Base-by-base conservation (phyloP, 371 early-diverging fungal species). In the Circinella minor region DNA sequence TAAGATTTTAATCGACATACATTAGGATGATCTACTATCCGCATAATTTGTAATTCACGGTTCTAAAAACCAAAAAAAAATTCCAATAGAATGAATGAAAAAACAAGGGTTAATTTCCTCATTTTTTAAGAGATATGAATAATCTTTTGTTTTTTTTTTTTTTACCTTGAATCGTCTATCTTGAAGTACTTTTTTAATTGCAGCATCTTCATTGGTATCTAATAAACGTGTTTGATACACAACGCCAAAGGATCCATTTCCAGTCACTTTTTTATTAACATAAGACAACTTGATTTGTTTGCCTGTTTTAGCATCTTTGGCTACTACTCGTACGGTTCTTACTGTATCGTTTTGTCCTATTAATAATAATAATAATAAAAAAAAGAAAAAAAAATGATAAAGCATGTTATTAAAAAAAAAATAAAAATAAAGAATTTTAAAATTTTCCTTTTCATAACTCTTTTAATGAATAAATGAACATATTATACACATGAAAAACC, bases 211-310 rank as follows among this genome's bases (percentile, higher is more conserved):
- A 57, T 88, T 86, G 55, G 87, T 83, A 66, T 91, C 87, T 36
- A 92, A 81, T 18, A 96, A 81, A 76, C 92, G 90, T 47, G 96
- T 97, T 83, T 95, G 96, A 80, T 93, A 96, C 48, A 98, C 98
- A 13, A 97, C 97, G 54, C 98, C 98, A 80, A 98, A 98, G 17
- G 96, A 95, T 34, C 98, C 98, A 74, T 96, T 96, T 59, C 98
- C 98, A 64, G 96, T 87, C 36, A 95, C 91, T 74, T 94, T 94
- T 81, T 89, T 92, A 76, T 94, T 92, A 20, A 94, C 92, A 79
- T 96, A 98, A 17, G 90, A 84, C n/a, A 97, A 86, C 71, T 96
- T 93, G 57, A 89, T 79, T 60, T 92, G 87, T 69, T 93, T 92
- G 65, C 94, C 95, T 20, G 92, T 90, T 69, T 87, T 86, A 70